Percentiles rank a stretch among this genome's conserved stretches.
Conservation (phyloP, 306 rosid species). For the Cucumis cinereus region DNA sequence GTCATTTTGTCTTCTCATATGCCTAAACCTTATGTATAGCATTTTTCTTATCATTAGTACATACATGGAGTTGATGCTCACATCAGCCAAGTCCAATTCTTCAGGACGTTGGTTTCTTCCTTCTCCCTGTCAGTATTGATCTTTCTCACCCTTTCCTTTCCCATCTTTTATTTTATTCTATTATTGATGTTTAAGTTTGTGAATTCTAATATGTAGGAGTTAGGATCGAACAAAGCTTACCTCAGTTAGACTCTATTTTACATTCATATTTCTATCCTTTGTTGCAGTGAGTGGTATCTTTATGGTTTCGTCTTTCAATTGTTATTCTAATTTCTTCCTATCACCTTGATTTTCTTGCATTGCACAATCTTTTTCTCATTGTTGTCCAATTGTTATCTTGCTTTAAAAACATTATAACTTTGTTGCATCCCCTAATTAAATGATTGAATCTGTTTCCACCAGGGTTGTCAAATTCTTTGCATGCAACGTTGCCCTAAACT, state of each 20-base stretch:
- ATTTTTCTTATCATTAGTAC: conserved; percentile 42
- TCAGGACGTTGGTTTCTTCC: conserved; percentile 76
- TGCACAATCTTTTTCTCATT: too few relatives aligned
- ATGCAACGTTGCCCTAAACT: conserved; percentile 99
- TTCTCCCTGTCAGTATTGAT: conserved; percentile 62
- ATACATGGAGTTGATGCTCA: conserved; percentile 90
- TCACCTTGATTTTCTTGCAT: too few relatives aligned
- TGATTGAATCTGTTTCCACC: too few relatives aligned
- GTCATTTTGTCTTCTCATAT: too few relatives aligned
- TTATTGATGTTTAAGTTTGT: background rate
- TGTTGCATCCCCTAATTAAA: too few relatives aligned
- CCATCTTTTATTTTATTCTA: conserved; percentile 6
- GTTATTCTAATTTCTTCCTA: too few relatives aligned
- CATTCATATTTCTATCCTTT: too few relatives aligned
- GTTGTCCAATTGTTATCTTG: too few relatives aligned
- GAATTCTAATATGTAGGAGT: conserved; percentile 42
- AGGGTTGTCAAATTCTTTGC: conserved; percentile 83
- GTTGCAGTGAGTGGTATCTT: too few relatives aligned
- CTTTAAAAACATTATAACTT: too few relatives aligned
- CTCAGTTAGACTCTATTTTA: conserved; percentile 84
- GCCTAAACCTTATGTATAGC: background rate
- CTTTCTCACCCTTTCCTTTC: background rate
- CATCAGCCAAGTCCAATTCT: conserved; percentile 86
- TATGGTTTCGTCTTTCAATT: too few relatives aligned
- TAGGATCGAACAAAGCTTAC: conserved; percentile 75